Base-by-base conservation (phyloP, 805 yeast genomes). In the Naumovozyma baii region DNA sequence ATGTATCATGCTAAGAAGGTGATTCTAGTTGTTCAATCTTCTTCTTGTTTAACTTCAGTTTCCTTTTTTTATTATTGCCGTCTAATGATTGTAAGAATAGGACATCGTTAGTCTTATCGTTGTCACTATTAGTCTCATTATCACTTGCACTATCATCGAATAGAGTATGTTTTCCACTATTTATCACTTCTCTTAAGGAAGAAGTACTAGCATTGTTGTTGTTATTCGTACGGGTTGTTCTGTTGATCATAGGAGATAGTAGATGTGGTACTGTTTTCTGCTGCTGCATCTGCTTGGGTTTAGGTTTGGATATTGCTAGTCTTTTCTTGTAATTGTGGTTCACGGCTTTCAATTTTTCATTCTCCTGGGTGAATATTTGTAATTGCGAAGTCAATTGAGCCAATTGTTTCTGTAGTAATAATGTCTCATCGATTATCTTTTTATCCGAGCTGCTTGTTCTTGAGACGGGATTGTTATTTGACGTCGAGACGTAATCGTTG, bases 341-440 rank as follows among this genome's bases (percentile, higher is more conserved):
- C 5, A 54, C 42, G 34, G 59, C 61, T 36, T 52, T 55, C 22
- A 56, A 42, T 16, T 45, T 51, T 15, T 59, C 63, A n/a, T 57
- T 51, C 26, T 61, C 59, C 29, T 50, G 52, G 22, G 51, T 55
- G 8, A 59, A 39, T 10, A 47, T 47, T 19, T 55, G 58, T 4
- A 64, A 25, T 31, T 64, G 65, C 3, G 55, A 37, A n/a, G 57
- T 62, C 20, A 66, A 37, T 39, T 54, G 61, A 13, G 57, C 43
- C 4, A 65, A 38, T 42, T 64, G 68, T 13, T 51, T 56, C 44
- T 64, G 67, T 18, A 66, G 46, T 3, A 50, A 32, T n/a, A 57
- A 38, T 37, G 59, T 59, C 38, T 64, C 68, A 37, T 56, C 56
- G 17, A 50, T 55, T 31, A 36, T 46, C 44, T 19, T 50, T n/a